Percentiles rank a stretch among this genome's conserved stretches.
Evolutionary conservation across 1,139 yeast genomes (phyloP).

Genomic region (Meyerozyma sp.): DNA sequence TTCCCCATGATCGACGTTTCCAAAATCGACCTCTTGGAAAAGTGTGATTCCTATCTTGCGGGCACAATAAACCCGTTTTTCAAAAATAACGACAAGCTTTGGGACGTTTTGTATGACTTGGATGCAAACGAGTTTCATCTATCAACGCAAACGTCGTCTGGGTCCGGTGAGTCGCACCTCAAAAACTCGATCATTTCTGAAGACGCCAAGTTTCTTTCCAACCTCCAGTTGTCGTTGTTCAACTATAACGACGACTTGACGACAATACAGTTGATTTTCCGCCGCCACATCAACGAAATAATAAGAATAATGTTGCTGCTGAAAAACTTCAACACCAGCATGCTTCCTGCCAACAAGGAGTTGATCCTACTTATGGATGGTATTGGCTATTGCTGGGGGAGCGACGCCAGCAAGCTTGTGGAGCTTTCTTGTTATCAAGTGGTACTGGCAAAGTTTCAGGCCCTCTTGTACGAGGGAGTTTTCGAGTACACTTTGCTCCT

Average conservation of each 20-base stretch:
- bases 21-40: slow-evolving; percentile 50
- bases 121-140: slow-evolving; percentile 43
- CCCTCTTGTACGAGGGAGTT: slow-evolving; percentile 28
- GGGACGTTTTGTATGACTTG: slow-evolving; percentile 58
- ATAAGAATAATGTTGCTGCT: slow-evolving; percentile 36
- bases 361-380: slow-evolving; percentile 35
- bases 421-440: slow-evolving; percentile 43
- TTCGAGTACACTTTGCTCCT: slow-evolving; percentile 30
- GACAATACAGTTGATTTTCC: slow-evolving; percentile 41
- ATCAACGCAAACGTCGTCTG: slow-evolving; percentile 14
- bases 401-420: slow-evolving; percentile 36
- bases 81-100: slow-evolving; percentile 48
- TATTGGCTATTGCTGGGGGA: slow-evolving; percentile 41
- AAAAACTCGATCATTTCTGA: slow-evolving; percentile 35
- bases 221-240: slow-evolving; percentile 38
- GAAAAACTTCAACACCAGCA: slow-evolving; percentile 26
- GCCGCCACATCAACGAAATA: slow-evolving; percentile 45
- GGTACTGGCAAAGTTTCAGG: slow-evolving; percentile 34
- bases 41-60: slow-evolving; percentile 53
- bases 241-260: slow-evolving; percentile 46
- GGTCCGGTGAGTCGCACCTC: background rate
- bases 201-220: slow-evolving; percentile 44
- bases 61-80: slow-evolving; percentile 68
- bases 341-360: slow-evolving; percentile 17
- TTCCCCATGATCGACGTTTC: slow-evolving; percentile 63